Percentiles rank a stretch among this genome's conserved stretches.
Evolutionary conservation across 306 rosid species (phyloP).

Genomic region (Inga leiocalycina): DNA sequence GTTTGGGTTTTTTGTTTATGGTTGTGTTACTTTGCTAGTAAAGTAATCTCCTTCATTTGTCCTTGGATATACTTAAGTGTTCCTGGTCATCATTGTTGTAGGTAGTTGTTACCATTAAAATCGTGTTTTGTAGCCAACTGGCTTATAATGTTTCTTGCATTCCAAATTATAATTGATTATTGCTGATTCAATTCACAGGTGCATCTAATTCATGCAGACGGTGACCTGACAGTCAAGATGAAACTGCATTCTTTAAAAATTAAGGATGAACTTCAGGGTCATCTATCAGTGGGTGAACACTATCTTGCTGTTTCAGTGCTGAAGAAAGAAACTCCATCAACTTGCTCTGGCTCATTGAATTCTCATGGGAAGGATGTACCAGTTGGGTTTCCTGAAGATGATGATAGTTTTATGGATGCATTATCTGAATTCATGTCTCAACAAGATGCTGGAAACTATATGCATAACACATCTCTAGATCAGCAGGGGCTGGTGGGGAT

Average conservation of each 20-base stretch:
- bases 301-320: slow-evolving; percentile 91
- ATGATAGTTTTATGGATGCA: slow-evolving; percentile 85
- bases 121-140: neutral
- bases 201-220: slow-evolving; percentile 61
- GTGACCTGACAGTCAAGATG: slow-evolving; percentile 71
- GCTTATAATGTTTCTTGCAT: slow-evolving; percentile 5
- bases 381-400: slow-evolving; percentile 58
- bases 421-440: slow-evolving; percentile 78
- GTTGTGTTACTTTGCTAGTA: neutral
- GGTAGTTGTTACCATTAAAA: neutral
- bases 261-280: slow-evolving; percentile 91
- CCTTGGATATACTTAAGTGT: neutral
- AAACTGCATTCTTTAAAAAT: slow-evolving; percentile 87
- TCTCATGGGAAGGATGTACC: slow-evolving; percentile 54
- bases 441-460: slow-evolving; percentile 55
- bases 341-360: slow-evolving; percentile 45
- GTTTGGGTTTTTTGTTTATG: neutral
- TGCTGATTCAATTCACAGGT: slow-evolving; percentile 55
- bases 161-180: neutral
- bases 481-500: slow-evolving; percentile 43
- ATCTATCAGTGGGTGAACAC: slow-evolving; percentile 55
- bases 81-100: neutral
- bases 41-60: neutral
- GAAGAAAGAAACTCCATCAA: slow-evolving; percentile 47
- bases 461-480: slow-evolving; percentile 50